These are phyloP conservation scores for Nicotiana tomentosiformis DNA, from an alignment of 257 asterid species.

Conservation along the genomic window DNA sequence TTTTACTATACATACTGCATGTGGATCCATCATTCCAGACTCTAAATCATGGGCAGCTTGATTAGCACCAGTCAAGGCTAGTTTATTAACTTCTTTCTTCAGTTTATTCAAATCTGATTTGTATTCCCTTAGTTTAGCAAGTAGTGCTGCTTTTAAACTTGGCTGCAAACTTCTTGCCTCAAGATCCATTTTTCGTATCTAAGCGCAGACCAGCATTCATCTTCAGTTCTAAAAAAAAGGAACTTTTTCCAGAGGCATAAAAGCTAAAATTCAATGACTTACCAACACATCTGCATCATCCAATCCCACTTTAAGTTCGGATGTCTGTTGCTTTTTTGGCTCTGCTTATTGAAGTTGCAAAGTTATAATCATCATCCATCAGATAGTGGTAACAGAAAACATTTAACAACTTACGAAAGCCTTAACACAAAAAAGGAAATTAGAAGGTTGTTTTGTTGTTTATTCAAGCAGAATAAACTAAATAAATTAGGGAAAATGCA, in stretches of 20 bases:
- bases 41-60: slow-evolving; percentile 61
- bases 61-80: slow-evolving; percentile 38
- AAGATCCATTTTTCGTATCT: slow-evolving; percentile 93
- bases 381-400: not conserved
- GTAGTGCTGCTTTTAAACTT: slow-evolving; percentile 67
- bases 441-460: not conserved
- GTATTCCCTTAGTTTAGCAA: slow-evolving; percentile 93
- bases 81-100: slow-evolving; percentile 80
- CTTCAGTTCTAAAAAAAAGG: not conserved
- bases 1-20: slow-evolving; percentile 39
- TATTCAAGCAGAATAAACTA: not conserved
- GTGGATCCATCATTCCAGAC: slow-evolving; percentile 59
- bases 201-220: slow-evolving; percentile 9
- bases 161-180: slow-evolving; percentile 96
- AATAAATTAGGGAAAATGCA: not conserved
- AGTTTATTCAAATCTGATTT: slow-evolving; percentile 82
- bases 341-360: slow-evolving; percentile 38
- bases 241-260: not conserved
- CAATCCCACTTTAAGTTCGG: slow-evolving; percentile 66
- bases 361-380: not conserved
- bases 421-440: not conserved
- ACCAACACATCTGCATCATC: slow-evolving; percentile 88
- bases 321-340: slow-evolving; percentile 50
- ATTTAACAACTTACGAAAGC: not conserved
- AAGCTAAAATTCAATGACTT: not conserved